A percentile compares a stretch with the other conserved stretches of the same genome.
Conservation (phyloP, 2,329 filamentous ascomycete species). For the Macrophomina pseudophaseolina region DNA sequence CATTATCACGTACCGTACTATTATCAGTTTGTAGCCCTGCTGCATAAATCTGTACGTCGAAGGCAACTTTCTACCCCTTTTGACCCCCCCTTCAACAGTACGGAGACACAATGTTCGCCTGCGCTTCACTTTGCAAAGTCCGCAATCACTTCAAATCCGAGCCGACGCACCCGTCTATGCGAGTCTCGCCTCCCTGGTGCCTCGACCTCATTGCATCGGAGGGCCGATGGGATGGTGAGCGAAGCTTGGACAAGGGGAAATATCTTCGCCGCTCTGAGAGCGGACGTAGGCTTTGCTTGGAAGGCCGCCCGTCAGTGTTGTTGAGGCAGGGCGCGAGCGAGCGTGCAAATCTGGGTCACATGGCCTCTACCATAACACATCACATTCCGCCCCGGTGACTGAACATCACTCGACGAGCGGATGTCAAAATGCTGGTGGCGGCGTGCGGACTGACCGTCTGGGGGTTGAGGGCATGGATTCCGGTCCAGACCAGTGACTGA, state of each 20-base stretch:
- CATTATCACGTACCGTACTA: too few relatives aligned
- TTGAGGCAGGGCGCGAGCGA: neutral
- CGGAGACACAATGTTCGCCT: neutral
- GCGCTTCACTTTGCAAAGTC: neutral
- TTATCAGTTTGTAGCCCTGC: too few relatives aligned
- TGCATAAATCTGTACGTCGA: too few relatives aligned
- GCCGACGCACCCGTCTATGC: neutral
- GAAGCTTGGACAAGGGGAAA: neutral
- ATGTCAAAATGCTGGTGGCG: neutral
- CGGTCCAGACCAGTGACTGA: too few relatives aligned
- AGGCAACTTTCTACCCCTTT: too few relatives aligned
- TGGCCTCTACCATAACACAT: neutral
- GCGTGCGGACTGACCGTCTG: constrained; percentile 1
- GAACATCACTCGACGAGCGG: neutral
- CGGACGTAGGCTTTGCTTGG: neutral
- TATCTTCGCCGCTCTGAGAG: neutral
- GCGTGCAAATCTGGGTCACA: constrained; percentile 3
- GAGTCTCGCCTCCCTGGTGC: neutral
- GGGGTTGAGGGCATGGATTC: neutral
- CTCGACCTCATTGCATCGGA: neutral
- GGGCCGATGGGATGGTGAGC: neutral
- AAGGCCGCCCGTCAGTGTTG: neutral
- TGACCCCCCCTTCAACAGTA: too few relatives aligned
- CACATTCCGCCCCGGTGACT: neutral
- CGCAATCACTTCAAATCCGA: neutral